phyloP scores from a whole-genome alignment of 768 basidiomycete species.

The Pleurotus eryngii region DNA sequence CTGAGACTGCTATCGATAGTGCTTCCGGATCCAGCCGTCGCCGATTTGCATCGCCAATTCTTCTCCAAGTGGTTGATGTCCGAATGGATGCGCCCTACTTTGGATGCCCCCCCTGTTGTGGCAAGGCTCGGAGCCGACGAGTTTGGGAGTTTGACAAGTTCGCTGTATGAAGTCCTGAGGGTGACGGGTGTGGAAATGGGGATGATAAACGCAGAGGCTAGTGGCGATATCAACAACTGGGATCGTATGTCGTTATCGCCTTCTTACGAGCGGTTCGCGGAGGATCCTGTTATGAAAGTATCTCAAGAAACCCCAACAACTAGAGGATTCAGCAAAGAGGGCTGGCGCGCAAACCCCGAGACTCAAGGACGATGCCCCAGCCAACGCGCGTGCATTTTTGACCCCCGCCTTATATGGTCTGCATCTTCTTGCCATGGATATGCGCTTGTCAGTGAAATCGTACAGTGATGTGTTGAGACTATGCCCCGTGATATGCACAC shows the following conservation, averaged over 20 bases:
- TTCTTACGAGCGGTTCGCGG: slow-evolving; percentile 46
- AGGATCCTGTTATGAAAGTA: slow-evolving; percentile 55
- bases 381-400: slow-evolving; percentile 40
- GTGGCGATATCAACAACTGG: slow-evolving; percentile 37
- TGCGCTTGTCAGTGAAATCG: slow-evolving; percentile 54
- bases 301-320: slow-evolving; percentile 31
- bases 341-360: slow-evolving; percentile 16
- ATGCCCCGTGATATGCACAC: slow-evolving; percentile 58
- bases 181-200: slow-evolving; percentile 20
- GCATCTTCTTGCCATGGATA: slow-evolving; percentile 75
- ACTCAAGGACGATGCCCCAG: slow-evolving; percentile 15
- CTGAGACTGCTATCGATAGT: slow-evolving; percentile 62
- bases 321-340: background rate
- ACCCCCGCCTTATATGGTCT: slow-evolving; percentile 68
- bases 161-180: slow-evolving; percentile 48
- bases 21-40: slow-evolving; percentile 54
- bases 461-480: slow-evolving; percentile 56
- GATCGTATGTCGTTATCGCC: slow-evolving; percentile 38
- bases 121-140: background rate
- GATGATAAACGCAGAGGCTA: background rate
- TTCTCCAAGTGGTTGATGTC: slow-evolving; percentile 46
- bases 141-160: slow-evolving; percentile 39
- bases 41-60: slow-evolving; percentile 52
- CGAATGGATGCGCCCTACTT: background rate
- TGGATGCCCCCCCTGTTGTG: slow-evolving; percentile 31